Conservation (phyloP, 1,139 yeast species). For the Chernovozyma aurita region DNA sequence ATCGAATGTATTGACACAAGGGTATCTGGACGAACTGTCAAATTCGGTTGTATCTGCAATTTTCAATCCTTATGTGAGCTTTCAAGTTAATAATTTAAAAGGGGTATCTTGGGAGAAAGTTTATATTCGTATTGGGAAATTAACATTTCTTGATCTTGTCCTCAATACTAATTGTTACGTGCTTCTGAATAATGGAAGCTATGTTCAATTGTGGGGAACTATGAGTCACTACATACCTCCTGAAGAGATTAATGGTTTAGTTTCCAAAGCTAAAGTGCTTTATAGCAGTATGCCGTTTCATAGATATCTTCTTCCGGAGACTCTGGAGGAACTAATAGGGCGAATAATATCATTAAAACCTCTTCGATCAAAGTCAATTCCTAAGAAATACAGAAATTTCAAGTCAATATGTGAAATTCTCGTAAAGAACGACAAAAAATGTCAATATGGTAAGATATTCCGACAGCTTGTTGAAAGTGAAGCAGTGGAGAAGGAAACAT, state of each 20-base stretch:
- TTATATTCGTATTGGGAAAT: conserved; percentile 26
- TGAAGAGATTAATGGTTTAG: not conserved
- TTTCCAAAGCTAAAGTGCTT: not conserved
- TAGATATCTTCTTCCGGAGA: not conserved
- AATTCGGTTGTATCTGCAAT: conserved; percentile 9
- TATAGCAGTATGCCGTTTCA: not conserved
- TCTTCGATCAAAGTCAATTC: not conserved
- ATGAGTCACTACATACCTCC: not conserved
- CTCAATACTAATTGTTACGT: conserved; percentile 23
- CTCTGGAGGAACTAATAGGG: not conserved
- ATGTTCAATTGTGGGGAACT: conserved; percentile 36
- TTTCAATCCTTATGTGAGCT: conserved; percentile 21
- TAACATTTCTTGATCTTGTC: conserved; percentile 27
- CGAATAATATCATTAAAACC: too few species aligned
- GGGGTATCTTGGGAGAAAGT: conserved; percentile 32
- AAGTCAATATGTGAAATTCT: conserved; percentile 3
- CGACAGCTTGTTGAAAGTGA: not conserved
- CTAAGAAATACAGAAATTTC: not conserved
- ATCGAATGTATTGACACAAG: conserved; percentile 20
- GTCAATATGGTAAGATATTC: conserved; percentile 6
- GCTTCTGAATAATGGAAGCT: conserved; percentile 10
- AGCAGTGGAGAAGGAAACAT: conserved; percentile 2
- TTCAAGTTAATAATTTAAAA: conserved; percentile 27
- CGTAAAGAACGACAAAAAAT: conserved; percentile 6
- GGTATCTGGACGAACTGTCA: conserved; percentile 20